Evolutionary conservation across 2,329 filamentous ascomycete species (phyloP).

Genomic region (Fusarium verticillioides): DNA sequence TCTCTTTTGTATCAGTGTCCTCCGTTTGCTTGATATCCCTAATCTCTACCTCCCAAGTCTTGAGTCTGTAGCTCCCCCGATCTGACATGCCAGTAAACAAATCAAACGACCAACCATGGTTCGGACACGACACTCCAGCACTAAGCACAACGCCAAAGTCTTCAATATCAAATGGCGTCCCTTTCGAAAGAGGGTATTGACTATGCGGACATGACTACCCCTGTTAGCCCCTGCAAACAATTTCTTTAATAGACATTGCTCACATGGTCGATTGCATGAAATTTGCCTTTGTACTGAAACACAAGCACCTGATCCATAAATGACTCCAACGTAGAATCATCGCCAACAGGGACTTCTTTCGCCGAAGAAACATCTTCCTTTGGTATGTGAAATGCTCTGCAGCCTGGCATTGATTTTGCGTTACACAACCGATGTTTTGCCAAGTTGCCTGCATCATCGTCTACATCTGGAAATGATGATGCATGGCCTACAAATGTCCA

Average conservation of each 20-base stretch:
- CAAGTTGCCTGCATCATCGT: constrained; percentile 53
- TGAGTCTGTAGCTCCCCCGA: constrained; percentile 69
- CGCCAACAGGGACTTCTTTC: constrained; percentile 51
- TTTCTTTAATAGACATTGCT: constrained; percentile 43
- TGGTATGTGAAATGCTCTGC: constrained; percentile 67
- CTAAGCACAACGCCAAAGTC: constrained; percentile 74
- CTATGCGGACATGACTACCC: constrained; percentile 73
- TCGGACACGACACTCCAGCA: constrained; percentile 72
- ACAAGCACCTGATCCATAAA: constrained; percentile 72
- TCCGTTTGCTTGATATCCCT: constrained; percentile 44
- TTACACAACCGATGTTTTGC: constrained; percentile 52
- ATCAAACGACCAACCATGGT: constrained; percentile 79
- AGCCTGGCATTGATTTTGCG: constrained; percentile 59
- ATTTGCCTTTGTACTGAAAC: constrained; percentile 70
- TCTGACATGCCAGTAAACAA: constrained; percentile 71
- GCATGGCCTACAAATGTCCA: constrained; percentile 67
- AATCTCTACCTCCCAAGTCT: constrained; percentile 72
- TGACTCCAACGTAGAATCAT: constrained; percentile 49
- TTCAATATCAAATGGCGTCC: constrained; percentile 75
- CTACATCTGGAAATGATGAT: constrained; percentile 67
- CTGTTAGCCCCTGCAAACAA: not conserved
- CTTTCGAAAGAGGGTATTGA: constrained; percentile 72
- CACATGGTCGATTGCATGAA: constrained; percentile 77
- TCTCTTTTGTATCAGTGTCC: not conserved
- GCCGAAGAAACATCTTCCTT: constrained; percentile 51